Evolutionary conservation across 371 early-diverging fungal genomes (phyloP), one percentile per base, ranked within the genome.

Genomic region (Coemansia sp.): DNA sequence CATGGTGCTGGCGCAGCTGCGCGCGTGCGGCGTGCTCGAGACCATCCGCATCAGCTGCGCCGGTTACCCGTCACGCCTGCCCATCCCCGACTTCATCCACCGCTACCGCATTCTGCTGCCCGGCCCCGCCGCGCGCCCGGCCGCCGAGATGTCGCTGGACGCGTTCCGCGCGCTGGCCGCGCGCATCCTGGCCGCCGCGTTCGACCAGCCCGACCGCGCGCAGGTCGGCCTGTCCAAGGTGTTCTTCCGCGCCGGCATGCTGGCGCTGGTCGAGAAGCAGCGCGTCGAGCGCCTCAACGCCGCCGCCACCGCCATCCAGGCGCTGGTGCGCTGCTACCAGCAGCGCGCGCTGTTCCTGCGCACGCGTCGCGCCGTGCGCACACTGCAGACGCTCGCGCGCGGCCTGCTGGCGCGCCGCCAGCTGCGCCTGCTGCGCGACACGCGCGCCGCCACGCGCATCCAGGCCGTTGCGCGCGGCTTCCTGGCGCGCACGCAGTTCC

Each of bases 1-100:
- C 45, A 89, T 94, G 87, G 96, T 99, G 10, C 81, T 99, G 12
- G 81, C 90, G 41, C 99, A 99, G 83, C 77, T 99, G 57, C 89
- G 95, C 59, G 99, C 99, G 49, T 99, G 99, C 81, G 99, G 99
- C 85, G 99, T 99, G 12, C 77, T 99, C 48, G 99, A 99, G 81
- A 99, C 99, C 1, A 99, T 99, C 75, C 90, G 97, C 39, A 99
- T 99, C 76, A 90, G 92, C 78, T 92, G 96, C 77, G 94, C 94
- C 26, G 99, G 99, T 34, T 99, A 97, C 80, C 99, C 99, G 55
- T 87, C 92, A 1, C 86, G 98, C 57, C 90, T 94, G 84, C 83
- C 88, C 0, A 95, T 93, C 80, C 83, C 84, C 54, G 97, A 98
- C 55, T 99, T 99, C 77, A 91, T 89, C 54, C 90, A 93, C 61